Evolutionary conservation across 352 stramenopile genomes (phyloP).

Genomic region (Pythium vanterpoolii): DNA sequence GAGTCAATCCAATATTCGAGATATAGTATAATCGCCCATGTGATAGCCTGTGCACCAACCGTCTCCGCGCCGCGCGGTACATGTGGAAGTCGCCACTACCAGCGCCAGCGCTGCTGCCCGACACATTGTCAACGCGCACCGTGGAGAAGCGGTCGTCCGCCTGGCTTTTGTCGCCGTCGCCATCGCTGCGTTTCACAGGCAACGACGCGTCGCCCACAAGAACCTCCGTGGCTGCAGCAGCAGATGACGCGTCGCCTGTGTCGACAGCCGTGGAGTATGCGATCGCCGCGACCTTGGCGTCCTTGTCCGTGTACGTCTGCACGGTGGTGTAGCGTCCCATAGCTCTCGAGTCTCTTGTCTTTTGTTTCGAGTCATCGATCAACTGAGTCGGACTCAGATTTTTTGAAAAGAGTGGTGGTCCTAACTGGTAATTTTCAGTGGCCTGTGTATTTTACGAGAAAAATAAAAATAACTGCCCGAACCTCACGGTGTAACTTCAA

Average conservation of each 20-base stretch:
- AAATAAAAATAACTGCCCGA: no score
- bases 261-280: constrained; percentile 33
- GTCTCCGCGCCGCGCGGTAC: constrained; percentile 91
- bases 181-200: background rate
- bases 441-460: no score
- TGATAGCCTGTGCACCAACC: constrained; percentile 28
- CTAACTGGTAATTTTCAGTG: no score
- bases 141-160: constrained; percentile 39
- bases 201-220: background rate
- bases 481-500: background rate
- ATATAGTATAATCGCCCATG: background rate
- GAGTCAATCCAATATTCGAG: no score
- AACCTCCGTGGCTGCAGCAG: background rate
- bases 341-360: no score
- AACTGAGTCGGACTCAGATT: no score
- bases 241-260: background rate
- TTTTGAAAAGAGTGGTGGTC: no score
- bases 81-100: constrained; percentile 97
- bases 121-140: constrained; percentile 93
- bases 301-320: constrained; percentile 84
- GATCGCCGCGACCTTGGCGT: constrained; percentile 67
- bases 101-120: constrained; percentile 91
- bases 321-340: constrained; percentile 82
- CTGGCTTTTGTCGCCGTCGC: constrained; percentile 14
- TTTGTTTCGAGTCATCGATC: no score